Percentiles rank a stretch among this genome's conserved stretches.
Evolutionary conservation across 495 filamentous ascomycete species (phyloP).

Genomic region (Aspergillus bertholletiae): DNA sequence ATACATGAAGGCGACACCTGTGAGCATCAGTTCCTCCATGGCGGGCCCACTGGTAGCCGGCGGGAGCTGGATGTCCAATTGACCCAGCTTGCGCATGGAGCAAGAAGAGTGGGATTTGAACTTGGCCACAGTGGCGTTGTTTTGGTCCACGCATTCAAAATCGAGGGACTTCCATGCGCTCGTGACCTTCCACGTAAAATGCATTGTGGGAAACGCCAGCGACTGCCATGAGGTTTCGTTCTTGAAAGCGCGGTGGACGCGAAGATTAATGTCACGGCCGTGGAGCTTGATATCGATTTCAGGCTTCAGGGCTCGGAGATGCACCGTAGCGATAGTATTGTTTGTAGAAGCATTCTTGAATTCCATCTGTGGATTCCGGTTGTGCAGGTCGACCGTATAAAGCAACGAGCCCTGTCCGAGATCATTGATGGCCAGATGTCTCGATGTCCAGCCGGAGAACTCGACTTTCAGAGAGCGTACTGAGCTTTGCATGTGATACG

Average conservation of each 20-base stretch:
- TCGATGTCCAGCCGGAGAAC: constrained; percentile 2
- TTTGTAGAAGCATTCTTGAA: neutral
- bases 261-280: constrained; percentile 1
- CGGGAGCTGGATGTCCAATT: constrained; percentile 4
- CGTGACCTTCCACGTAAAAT: constrained; percentile 5
- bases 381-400: neutral
- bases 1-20: constrained; percentile 2
- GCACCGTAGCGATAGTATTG: neutral
- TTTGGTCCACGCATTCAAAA: constrained; percentile 9
- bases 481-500: constrained; percentile 1
- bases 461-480: constrained; percentile 6
- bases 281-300: neutral
- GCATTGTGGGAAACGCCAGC: neutral
- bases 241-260: neutral
- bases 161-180: constrained; percentile 7
- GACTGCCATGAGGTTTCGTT: constrained; percentile 5
- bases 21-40: constrained; percentile 12
- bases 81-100: neutral
- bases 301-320: neutral
- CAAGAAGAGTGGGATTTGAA: constrained; percentile 5
- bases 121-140: constrained; percentile 1
- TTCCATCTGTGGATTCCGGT: neutral
- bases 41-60: neutral
- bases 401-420: neutral
- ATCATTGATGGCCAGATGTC: constrained; percentile 1